Percentiles rank a stretch among this genome's conserved stretches.
These are phyloP conservation scores for Colletotrichum simmondsii DNA, from an alignment of 2,329 filamentous ascomycete genomes.

Conservation along the genomic window DNA sequence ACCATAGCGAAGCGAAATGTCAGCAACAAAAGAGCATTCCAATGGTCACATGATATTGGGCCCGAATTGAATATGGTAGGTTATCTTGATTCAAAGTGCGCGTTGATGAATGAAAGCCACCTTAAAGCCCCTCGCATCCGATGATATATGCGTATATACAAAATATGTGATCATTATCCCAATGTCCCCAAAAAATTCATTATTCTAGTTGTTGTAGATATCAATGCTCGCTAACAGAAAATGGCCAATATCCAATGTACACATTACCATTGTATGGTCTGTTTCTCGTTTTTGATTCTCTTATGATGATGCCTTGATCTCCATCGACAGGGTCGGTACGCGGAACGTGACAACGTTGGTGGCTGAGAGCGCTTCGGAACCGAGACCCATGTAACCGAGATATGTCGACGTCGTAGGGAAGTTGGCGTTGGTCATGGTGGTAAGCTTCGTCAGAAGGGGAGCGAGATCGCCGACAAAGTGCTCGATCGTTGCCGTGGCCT, in stretches of 20 bases:
- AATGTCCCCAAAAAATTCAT: constrained; percentile 19
- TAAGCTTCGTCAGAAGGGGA: constrained; percentile 54
- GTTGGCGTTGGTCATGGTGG: constrained; percentile 43
- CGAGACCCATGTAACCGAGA: constrained; percentile 63
- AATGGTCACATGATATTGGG: background rate
- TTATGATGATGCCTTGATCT: constrained; percentile 35
- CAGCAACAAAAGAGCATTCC: background rate
- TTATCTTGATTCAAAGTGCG: background rate
- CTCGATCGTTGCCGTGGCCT: constrained; percentile 47
- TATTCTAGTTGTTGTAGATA: constrained; percentile 31
- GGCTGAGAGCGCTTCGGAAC: constrained; percentile 60
- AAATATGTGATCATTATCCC: constrained; percentile 27
- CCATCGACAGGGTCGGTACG: constrained; percentile 51
- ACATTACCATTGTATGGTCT: constrained; percentile 19
- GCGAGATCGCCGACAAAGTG: constrained; percentile 59
- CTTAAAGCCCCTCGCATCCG: background rate
- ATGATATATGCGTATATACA: constrained; percentile 17
- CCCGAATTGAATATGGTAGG: background rate
- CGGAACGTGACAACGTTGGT: constrained; percentile 58
- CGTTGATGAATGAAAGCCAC: background rate
- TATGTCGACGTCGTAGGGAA: constrained; percentile 56
- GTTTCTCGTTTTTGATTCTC: background rate
- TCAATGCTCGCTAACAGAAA: constrained; percentile 30
- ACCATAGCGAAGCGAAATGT: background rate
- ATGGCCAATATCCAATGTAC: constrained; percentile 17